Evolutionary conservation across 495 filamentous ascomycete species (phyloP), one percentile per base, ranked within the genome.

Genomic region (Podospora comata): DNA sequence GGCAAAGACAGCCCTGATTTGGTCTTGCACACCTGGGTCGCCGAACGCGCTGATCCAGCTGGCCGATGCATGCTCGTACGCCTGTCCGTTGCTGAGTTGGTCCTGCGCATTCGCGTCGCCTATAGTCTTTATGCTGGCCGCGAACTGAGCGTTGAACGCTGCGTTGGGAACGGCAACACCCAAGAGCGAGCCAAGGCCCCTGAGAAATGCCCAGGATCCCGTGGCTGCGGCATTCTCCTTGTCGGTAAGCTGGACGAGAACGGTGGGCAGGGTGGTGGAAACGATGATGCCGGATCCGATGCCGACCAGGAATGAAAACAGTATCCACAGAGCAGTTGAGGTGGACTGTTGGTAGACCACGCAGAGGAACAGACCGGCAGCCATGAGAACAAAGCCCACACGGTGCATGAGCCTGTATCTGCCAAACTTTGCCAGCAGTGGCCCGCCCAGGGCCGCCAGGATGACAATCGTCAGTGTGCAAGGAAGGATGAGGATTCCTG

Each of bases 121-220:
- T 1, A 74, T 62, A 9, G 34, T 23, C 7, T 23, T 15, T 7
- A 70, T 27, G 13, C 62, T 20, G 18, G 34, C 19, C 6, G 68
- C 26, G 23, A 80, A 78, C 18, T 68, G 73, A 60, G 73, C 77
- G 74, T 86, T 86, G 78, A 87, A 87, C 0, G 84, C 78, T 0
- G 79, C 75, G 4, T 78, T 75, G 1, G 85, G 82, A 23, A 87
- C 73, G 4, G 82, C 72, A 0, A 83, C 76, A 0, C 83, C 85
- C 79, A 84, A 83, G 6, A 86, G 75, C 16, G 69, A 70, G 0
- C 85, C 85, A 19, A 85, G 80, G 7, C 70, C 78, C 0, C 85
- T 75, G 0, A 85, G 61, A 62, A 87, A 86, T 0, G 78, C 72
- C 73, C 74, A 87, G 0, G 78, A 79, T 0, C 68, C 80, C 0